These are phyloP conservation scores for Martiniozyma asiatica DNA, from an alignment of 1,139 yeast species.

Conservation along the genomic window DNA sequence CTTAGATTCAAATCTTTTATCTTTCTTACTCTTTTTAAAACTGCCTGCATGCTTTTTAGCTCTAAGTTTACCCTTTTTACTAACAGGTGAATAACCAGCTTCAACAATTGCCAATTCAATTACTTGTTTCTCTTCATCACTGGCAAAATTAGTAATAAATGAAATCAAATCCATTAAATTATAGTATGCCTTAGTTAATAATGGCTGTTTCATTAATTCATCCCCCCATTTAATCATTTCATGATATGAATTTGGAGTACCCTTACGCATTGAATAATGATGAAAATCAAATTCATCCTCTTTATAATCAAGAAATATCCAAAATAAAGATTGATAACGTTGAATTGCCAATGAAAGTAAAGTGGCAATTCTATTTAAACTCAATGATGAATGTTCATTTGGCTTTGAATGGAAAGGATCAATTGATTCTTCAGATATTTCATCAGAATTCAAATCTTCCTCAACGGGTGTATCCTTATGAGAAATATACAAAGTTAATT, in stretches of 20 bases:
- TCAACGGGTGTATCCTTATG: too few species aligned
- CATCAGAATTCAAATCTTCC: slow-evolving; percentile 1
- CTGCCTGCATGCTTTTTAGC: slow-evolving; percentile 8
- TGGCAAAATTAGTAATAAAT: neutral
- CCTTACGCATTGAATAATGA: slow-evolving; percentile 80
- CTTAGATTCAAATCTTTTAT: slow-evolving; percentile 24
- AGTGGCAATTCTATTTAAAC: slow-evolving; percentile 24
- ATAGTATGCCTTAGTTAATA: slow-evolving; percentile 54
- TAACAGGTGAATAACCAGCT: slow-evolving; percentile 3
- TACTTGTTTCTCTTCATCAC: slow-evolving; percentile 26
- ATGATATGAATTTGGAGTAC: slow-evolving; percentile 76
- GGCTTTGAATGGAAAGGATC: slow-evolving; percentile 3
- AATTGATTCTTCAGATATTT: slow-evolving; percentile 4
- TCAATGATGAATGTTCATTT: slow-evolving; percentile 16
- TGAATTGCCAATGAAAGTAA: slow-evolving; percentile 68
- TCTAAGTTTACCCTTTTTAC: slow-evolving; percentile 14
- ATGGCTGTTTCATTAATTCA: slow-evolving; percentile 52
- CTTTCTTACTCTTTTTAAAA: slow-evolving; percentile 18
- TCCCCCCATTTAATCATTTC: slow-evolving; percentile 78
- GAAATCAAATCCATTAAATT: slow-evolving; percentile 51
- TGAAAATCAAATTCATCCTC: slow-evolving; percentile 93
- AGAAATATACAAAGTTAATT: slow-evolving; percentile 10
- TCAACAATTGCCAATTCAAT: slow-evolving; percentile 6
- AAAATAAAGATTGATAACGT: slow-evolving; percentile 57
- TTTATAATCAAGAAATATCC: slow-evolving; percentile 57